Base-by-base conservation (phyloP, 169 alveolate genomes). In the Eimeria zaria region DNA sequence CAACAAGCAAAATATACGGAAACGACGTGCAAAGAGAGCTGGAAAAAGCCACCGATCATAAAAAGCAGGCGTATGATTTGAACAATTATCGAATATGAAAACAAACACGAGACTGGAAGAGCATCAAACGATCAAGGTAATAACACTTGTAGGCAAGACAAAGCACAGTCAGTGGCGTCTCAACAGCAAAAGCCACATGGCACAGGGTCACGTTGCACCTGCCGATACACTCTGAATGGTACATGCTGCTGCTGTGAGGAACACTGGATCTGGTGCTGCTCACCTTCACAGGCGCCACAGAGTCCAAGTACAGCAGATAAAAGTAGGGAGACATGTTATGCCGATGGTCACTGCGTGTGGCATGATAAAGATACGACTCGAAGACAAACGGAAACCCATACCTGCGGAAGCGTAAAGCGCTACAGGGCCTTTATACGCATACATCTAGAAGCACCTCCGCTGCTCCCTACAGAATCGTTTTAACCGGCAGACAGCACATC, bases 321-420 rank as follows among this genome's bases (percentile, higher is more conserved):
- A 99, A 99, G 98, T 98, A 99, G 64, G 99, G 98, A 6, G 99
- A 99, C 97, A 99, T 99, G 97, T 99, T 99, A 97, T 99, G 99
- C 36, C 99, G 97, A 97, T 99, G 99, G 96, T 99, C 99, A 95
- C 98, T 98, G 95, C 99, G 98, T 74, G 98, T 97, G 88, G 99
- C 97, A 96, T 99, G 99, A 97, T 99, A 99, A 30, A 99, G 97
- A 96, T 98, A 99, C 48, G 99, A 67, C 92, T 95, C 97, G 95
- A 51, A 95, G 48, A 96, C 71, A 69, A 95, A 96, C 80, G 94
- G 95, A 74, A 92, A 96, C 48, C 97, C 97, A 74, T 96, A 96
- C 48, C 97, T 87, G 97, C 87, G 90, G 85, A 67, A 96, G 81
- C n/a, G 30, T 39, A 30, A n/a, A 18, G 22, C 48, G 41, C 24